Percentiles rank a stretch among this genome's conserved stretches.
Evolutionary conservation across 768 basidiomycete genomes (phyloP).

Genomic region (Amyloporia xantha): DNA sequence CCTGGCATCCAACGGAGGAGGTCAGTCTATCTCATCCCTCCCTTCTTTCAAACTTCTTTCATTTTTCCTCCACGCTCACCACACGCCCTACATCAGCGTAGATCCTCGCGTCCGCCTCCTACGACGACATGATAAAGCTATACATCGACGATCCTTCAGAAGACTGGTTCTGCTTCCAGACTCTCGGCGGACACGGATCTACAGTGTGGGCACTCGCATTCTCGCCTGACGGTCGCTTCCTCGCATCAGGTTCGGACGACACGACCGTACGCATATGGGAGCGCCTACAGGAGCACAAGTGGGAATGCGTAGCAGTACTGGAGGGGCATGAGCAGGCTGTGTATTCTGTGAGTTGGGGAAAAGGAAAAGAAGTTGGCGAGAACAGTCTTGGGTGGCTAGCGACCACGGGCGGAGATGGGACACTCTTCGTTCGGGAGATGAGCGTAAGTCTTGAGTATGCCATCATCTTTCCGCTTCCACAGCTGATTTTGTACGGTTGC

Average conservation of each 20-base stretch:
- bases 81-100: constrained; percentile 29
- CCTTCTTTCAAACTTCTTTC: neutral
- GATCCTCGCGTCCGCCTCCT: constrained; percentile 95
- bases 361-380: constrained; percentile 19
- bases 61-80: constrained; percentile 1
- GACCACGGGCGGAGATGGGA: constrained; percentile 81
- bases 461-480: too few species aligned
- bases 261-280: constrained; percentile 82
- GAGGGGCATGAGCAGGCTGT: constrained; percentile 66
- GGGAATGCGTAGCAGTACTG: constrained; percentile 55
- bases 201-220: constrained; percentile 92
- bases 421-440: constrained; percentile 76
- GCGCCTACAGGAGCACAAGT: constrained; percentile 51
- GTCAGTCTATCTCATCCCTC: constrained; percentile 32
- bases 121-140: constrained; percentile 93
- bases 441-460: constrained; percentile 10
- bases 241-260: constrained; percentile 87
- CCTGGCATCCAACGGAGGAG: constrained; percentile 96
- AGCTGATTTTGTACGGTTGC: neutral
- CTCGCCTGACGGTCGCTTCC: constrained; percentile 66
- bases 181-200: constrained; percentile 72
- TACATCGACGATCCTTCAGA: constrained; percentile 90
- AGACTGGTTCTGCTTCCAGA: constrained; percentile 88
- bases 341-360: constrained; percentile 77
- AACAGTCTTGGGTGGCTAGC: constrained; percentile 72